These are phyloP conservation scores for Cladosporium halotolerans DNA, from an alignment of 2,329 filamentous ascomycete species.

Conservation along the genomic window DNA sequence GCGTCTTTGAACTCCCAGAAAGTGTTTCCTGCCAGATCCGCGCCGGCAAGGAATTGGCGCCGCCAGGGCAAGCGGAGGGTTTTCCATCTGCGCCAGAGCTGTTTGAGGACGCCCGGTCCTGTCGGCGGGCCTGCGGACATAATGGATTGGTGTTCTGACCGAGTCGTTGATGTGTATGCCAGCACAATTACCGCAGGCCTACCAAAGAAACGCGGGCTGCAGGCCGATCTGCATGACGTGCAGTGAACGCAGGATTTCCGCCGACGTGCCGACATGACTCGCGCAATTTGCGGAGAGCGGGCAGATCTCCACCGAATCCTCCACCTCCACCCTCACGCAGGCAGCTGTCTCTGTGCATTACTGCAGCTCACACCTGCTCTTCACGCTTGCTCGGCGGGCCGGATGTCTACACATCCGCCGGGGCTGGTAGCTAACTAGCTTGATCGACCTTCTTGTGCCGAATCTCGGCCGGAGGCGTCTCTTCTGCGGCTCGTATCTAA, in stretches of 20 bases:
- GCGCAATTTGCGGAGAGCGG: no score
- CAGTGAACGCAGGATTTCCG: neutral
- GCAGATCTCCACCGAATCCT: no score
- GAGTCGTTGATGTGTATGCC: neutral
- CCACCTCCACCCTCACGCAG: no score
- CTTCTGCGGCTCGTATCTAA: no score
- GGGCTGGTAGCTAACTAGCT: no score
- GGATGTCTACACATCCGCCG: neutral
- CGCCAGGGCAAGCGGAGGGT: slow-evolving; percentile 57
- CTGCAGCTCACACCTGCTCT: no score
- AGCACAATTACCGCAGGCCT: neutral
- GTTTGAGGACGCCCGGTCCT: slow-evolving; percentile 32
- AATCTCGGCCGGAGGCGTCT: neutral
- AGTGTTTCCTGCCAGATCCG: slow-evolving; percentile 58
- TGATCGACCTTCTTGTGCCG: neutral
- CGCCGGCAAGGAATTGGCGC: slow-evolving; percentile 52
- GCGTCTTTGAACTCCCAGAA: slow-evolving; percentile 62
- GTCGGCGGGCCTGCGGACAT: slow-evolving; percentile 14
- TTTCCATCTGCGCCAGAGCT: slow-evolving; percentile 59
- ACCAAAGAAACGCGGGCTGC: neutral
- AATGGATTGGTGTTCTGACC: neutral
- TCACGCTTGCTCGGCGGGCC: neutral
- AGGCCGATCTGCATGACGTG: slow-evolving; percentile 1
- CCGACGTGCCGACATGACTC: no score
- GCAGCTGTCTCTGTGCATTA: no score